Evolutionary conservation across 495 filamentous ascomycete genomes (phyloP).

Genomic region (Neurospora sp.): DNA sequence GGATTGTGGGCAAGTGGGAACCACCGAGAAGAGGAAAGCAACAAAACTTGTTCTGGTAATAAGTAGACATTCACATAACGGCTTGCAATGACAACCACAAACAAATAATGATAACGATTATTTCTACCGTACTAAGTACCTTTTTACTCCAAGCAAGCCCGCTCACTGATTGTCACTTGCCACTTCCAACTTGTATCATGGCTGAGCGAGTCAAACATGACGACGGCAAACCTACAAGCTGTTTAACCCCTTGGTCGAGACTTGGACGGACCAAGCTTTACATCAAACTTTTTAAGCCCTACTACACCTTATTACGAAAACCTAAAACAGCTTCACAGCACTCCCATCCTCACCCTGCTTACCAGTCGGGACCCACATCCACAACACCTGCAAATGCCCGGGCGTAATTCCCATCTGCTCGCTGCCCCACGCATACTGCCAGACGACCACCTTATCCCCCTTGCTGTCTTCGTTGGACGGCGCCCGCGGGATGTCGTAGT

Average conservation of each 20-base stretch:
- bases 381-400: slow-evolving; percentile 21
- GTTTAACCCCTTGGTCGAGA: no score
- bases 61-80: not conserved
- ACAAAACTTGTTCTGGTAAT: slow-evolving; percentile 17
- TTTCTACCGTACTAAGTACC: not conserved
- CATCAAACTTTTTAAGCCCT: no score
- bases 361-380: slow-evolving; percentile 17
- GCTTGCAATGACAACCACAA: not conserved
- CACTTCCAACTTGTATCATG: no score
- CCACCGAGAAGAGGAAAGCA: not conserved
- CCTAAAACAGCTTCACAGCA: not conserved
- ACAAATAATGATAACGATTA: not conserved
- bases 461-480: not conserved
- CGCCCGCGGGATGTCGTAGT: slow-evolving; percentile 18
- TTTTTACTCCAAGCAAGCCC: not conserved
- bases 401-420: slow-evolving; percentile 16
- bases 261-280: no score
- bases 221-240: no score
- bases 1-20: not conserved
- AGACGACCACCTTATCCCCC: slow-evolving; percentile 11
- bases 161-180: not conserved
- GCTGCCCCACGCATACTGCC: slow-evolving; percentile 26
- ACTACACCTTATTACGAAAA: not conserved
- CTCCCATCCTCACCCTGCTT: not conserved
- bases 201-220: no score